Conservation (phyloP, 73 alveolate species). For the Tetrahymena malaccensis region DNA sequence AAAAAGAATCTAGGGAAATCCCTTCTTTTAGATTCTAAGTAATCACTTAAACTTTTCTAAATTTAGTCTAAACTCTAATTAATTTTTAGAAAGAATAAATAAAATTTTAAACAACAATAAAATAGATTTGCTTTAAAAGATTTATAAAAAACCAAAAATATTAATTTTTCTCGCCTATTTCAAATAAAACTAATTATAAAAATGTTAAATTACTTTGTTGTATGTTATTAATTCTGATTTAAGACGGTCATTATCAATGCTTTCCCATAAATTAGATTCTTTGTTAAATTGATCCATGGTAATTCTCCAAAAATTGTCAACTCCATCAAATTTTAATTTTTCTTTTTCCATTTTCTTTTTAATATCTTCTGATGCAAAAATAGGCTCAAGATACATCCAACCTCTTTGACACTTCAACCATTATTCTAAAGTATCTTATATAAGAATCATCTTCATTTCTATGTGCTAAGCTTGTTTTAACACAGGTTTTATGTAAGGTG, state of each 20-base stretch:
- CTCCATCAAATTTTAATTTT: conserved; percentile 77
- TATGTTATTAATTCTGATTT: conserved; percentile 63
- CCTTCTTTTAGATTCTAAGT: conserved; percentile 91
- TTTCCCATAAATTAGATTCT: conserved; percentile 56
- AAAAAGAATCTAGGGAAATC: conserved; percentile 99
- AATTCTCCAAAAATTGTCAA: conserved; percentile 86
- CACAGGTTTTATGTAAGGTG: conserved; percentile 59
- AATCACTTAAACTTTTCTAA: conserved; percentile 81
- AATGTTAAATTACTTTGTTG: conserved; percentile 22
- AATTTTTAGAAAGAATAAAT: too few relatives aligned
- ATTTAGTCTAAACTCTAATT: conserved; percentile 76
- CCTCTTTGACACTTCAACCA: conserved; percentile 92
- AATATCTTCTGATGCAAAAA: conserved; percentile 97
- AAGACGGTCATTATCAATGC: conserved; percentile 50
- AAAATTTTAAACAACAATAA: too few relatives aligned
- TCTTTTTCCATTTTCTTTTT: conserved; percentile 86
- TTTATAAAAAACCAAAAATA: neutral
- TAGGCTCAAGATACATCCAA: conserved; percentile 98
- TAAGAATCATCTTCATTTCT: conserved; percentile 71
- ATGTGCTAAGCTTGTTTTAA: conserved; percentile 69
- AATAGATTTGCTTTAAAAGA: too few relatives aligned
- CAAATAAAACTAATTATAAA: neutral
- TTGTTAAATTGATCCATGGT: conserved; percentile 66
- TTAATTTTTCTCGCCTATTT: conserved; percentile 35
- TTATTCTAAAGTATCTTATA: conserved; percentile 88